These are phyloP conservation scores for Musa schizocarpa DNA, from an alignment of 176 grass and related monocot genomes.

Conservation along the genomic window DNA sequence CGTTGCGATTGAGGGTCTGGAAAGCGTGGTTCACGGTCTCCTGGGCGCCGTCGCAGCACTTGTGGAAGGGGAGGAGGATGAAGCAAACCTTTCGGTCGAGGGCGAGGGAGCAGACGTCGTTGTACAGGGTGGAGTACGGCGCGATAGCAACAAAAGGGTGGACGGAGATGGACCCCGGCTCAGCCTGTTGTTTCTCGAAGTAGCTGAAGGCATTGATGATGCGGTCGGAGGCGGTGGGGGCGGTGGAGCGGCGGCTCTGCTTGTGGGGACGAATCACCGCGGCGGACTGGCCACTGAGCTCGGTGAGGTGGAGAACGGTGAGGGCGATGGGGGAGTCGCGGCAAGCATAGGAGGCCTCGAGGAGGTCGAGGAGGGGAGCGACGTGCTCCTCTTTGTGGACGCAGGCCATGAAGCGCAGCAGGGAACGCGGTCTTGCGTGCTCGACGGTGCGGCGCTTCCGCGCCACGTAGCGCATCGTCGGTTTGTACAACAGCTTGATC, in stretches of 20 bases:
- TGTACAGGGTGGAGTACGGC: constrained; percentile 49
- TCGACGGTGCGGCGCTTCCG: background rate
- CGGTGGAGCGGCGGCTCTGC: background rate
- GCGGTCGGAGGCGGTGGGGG: constrained; percentile 33
- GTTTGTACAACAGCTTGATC: constrained; percentile 63
- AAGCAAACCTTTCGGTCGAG: constrained; percentile 50
- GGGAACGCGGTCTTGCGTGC: constrained; percentile 11
- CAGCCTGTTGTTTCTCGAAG: constrained; percentile 38
- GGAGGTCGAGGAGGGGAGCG: constrained; percentile 46
- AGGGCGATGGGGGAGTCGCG: constrained; percentile 34
- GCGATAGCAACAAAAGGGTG: constrained; percentile 47
- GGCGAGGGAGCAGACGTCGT: constrained; percentile 70
- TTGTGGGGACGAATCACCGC: constrained; percentile 50
- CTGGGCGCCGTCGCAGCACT: constrained; percentile 34
- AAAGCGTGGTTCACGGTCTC: constrained; percentile 38
- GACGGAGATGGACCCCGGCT: constrained; percentile 28
- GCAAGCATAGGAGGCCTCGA: constrained; percentile 23
- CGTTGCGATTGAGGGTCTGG: constrained; percentile 41
- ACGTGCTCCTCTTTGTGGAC: constrained; percentile 49
- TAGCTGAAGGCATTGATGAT: constrained; percentile 60
- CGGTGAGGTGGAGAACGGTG: constrained; percentile 60
- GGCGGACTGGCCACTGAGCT: constrained; percentile 41
- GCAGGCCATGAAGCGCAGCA: background rate
- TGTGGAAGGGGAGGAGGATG: constrained; percentile 76
- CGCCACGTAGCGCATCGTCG: constrained; percentile 18